Percentiles rank a stretch among this genome's conserved stretches.
Conservation (phyloP, 1,284 basidiomycete genomes). For the Tylopilus orsonianus region DNA sequence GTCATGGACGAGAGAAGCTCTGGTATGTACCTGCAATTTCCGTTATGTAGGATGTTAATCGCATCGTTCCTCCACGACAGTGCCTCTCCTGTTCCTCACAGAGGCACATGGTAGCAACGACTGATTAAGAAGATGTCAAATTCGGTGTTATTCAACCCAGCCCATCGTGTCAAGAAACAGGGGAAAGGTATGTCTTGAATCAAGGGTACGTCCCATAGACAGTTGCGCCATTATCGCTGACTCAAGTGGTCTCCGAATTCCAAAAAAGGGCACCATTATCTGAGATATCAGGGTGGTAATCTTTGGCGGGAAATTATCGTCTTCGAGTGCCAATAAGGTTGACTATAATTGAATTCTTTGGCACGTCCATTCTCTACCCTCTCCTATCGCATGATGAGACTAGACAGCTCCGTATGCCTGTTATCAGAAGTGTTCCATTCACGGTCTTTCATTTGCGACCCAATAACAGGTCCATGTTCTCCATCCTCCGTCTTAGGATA, state of each 20-base stretch:
- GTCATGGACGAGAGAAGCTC: no score
- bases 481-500: background rate
- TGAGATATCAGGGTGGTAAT: background rate
- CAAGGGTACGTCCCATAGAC: background rate
- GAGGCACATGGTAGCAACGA: background rate
- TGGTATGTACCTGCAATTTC: background rate
- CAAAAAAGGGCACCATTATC: slow-evolving; percentile 1
- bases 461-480: background rate
- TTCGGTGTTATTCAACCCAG: background rate
- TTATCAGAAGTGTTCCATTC: slow-evolving; percentile 11
- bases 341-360: background rate
- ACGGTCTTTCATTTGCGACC: background rate
- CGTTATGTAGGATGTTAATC: background rate
- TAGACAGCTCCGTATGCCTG: background rate
- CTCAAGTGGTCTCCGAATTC: background rate
- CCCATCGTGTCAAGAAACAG: background rate
- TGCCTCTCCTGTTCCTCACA: background rate
- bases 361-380: background rate
- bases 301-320: background rate
- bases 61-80: no score
- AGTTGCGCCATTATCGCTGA: background rate
- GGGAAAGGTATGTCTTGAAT: background rate
- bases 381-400: slow-evolving; percentile 2
- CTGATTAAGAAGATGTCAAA: background rate
- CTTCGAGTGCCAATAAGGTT: background rate